Evolutionary conservation across 371 early-diverging fungal genomes (phyloP), one percentile per base, ranked within the genome.

Genomic region (Mucor velutinosus): DNA sequence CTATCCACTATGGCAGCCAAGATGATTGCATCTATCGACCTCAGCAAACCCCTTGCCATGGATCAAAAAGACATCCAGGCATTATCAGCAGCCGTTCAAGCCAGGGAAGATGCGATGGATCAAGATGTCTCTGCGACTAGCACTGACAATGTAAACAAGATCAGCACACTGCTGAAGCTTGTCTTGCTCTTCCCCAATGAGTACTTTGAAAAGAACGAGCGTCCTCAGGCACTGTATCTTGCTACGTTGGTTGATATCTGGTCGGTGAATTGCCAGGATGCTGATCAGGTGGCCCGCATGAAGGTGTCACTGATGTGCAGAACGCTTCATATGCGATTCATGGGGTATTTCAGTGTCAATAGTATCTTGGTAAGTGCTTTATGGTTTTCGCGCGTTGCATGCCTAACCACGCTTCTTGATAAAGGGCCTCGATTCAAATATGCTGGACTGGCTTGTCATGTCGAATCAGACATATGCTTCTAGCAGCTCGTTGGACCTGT

Each of bases 141-240:
- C 19, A 66, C 67, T 14, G 47, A 56, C 0, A 30, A 67, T 27
- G 51, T 79, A 7, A 37, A 62, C 23, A 57, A 73, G 10, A 56
- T 77, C 15, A 58, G 55, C 19, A 55, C 43, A 1, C 60, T 71
- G 4, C 12, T 82, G 45, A 72, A 74, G 11, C 53, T 78, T 12
- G 62, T 80, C 30, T 77, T 82, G 41, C 67, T 86, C 3, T 81
- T 87, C 61, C 88, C 88, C 1, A 74, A 76, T 55, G 88, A 86
- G 53, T 86, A 83, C 55, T 86, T 76, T 66, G 80, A 78, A 58
- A 84, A 81, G 66, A 67, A 66, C 17, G 77, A 87, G 27, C 79
- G 86, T 29, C 71, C 80, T 29, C 71, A 78, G 11, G 62, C 76
- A 11, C 37, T 87, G 32, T 64, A 72, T 35, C 60, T 83, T 21